Evolutionary conservation across 148 eudicot species (phyloP).

Genomic region (Nepenthes mirabilis): DNA sequence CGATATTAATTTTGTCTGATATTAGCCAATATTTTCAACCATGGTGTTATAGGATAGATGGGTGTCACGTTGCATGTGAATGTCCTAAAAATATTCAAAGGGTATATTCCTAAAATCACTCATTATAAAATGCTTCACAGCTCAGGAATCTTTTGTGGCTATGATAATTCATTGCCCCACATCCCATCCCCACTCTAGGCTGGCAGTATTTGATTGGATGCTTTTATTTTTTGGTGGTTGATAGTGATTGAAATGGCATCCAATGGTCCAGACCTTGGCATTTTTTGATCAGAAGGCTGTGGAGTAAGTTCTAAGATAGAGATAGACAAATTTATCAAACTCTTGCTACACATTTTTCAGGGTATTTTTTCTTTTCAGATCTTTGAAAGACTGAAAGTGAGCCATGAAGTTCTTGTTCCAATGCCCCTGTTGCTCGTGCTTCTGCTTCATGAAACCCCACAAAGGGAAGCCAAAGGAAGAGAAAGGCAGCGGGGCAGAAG

Average conservation of each 20-base stretch:
- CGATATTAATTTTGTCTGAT: too few relatives aligned
- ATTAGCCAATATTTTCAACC: too few relatives aligned
- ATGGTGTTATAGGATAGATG: too few relatives aligned
- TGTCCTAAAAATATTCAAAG: too few relatives aligned
- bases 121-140: conserved; percentile 14
- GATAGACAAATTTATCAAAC: neutral
- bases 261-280: conserved; percentile 5
- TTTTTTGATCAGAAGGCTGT: conserved; percentile 1
- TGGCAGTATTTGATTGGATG: neutral
- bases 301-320: conserved; percentile 5
- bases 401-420: conserved; percentile 48
- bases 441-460: conserved; percentile 43
- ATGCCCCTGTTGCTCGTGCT: conserved; percentile 48
- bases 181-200: conserved; percentile 8
- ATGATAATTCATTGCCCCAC: conserved; percentile 12
- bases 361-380: neutral
- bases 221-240: conserved; percentile 1
- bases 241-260: conserved; percentile 26
- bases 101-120: too few relatives aligned
- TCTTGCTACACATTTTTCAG: neutral
- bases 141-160: conserved; percentile 5
- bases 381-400: neutral
- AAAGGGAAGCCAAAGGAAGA: conserved; percentile 31
- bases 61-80: too few relatives aligned
- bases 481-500: conserved; percentile 10